Conservation (phyloP, 768 basidiomycete species). For the Lactifluus subvellereus region DNA sequence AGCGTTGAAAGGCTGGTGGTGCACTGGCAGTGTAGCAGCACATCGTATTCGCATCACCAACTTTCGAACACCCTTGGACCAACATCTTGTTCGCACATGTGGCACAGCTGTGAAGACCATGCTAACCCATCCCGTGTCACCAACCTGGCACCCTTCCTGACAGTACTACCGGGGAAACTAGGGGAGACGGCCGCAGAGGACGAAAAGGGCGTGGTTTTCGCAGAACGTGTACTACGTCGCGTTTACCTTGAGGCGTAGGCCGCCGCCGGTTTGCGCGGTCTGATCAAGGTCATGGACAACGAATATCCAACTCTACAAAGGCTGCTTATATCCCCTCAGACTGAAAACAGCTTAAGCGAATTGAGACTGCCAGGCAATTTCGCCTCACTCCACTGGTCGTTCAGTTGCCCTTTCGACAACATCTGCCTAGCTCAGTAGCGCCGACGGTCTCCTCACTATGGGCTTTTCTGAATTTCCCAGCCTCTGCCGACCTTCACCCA, state of each 20-base stretch:
- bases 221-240: slow-evolving; percentile 1
- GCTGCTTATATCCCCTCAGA: not conserved
- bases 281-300: slow-evolving; percentile 4
- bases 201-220: not conserved
- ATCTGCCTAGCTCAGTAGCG: not conserved
- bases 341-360: not conserved
- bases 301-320: not conserved
- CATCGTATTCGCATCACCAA: too few relatives aligned
- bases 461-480: not conserved
- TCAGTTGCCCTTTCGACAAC: not conserved
- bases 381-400: not conserved
- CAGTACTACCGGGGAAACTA: not conserved
- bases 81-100: slow-evolving; percentile 4
- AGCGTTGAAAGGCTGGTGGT: slow-evolving; percentile 4
- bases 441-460: not conserved
- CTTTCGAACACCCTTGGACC: too few relatives aligned
- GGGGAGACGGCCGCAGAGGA: not conserved
- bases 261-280: not conserved
- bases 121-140: not conserved
- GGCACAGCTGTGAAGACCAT: slow-evolving; percentile 1
- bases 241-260: not conserved
- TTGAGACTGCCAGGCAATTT: not conserved
- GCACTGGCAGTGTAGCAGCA: too few relatives aligned
- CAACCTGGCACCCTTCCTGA: not conserved
- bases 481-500: not conserved